These are phyloP conservation scores for Tubosaeta sp. DNA, from an alignment of 768 basidiomycete genomes.

Conservation along the genomic window DNA sequence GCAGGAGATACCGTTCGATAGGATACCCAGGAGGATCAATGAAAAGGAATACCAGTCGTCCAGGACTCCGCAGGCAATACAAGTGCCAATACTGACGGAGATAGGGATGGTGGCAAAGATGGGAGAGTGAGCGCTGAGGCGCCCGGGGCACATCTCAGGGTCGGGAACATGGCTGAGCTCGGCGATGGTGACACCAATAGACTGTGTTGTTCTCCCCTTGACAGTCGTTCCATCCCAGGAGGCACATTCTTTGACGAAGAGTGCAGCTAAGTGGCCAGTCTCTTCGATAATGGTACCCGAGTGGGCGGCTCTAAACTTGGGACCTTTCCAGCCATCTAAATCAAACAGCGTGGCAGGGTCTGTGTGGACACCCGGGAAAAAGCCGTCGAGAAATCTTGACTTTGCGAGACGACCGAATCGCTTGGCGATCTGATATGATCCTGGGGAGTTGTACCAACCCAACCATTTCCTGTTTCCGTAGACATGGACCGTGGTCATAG, in stretches of 20 bases:
- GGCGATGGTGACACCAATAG: too few species aligned
- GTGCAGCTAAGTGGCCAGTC: slow-evolving; percentile 28
- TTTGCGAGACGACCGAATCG: slow-evolving; percentile 30
- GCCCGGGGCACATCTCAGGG: too few species aligned
- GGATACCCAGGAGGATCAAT: too few species aligned
- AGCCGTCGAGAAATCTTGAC: slow-evolving; percentile 30
- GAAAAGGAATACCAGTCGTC: too few species aligned
- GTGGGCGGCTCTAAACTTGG: slow-evolving; percentile 29
- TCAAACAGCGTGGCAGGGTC: slow-evolving; percentile 32
- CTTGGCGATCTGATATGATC: slow-evolving; percentile 33
- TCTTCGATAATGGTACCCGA: slow-evolving; percentile 31
- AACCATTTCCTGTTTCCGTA: slow-evolving; percentile 31
- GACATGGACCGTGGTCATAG: slow-evolving; percentile 37
- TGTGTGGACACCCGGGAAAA: slow-evolving; percentile 31
- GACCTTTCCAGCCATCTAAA: slow-evolving; percentile 28
- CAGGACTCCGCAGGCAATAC: too few species aligned
- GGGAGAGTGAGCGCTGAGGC: too few species aligned
- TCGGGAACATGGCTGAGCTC: too few species aligned
- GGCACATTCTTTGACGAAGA: slow-evolving; percentile 25
- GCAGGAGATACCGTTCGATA: too few species aligned
- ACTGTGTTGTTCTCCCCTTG: too few species aligned
- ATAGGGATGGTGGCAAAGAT: too few species aligned
- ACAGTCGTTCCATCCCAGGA: too few species aligned
- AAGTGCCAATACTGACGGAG: too few species aligned
- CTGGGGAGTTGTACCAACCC: slow-evolving; percentile 38